Base-by-base conservation (phyloP, 306 rosid genomes). In the Senna siamea region DNA sequence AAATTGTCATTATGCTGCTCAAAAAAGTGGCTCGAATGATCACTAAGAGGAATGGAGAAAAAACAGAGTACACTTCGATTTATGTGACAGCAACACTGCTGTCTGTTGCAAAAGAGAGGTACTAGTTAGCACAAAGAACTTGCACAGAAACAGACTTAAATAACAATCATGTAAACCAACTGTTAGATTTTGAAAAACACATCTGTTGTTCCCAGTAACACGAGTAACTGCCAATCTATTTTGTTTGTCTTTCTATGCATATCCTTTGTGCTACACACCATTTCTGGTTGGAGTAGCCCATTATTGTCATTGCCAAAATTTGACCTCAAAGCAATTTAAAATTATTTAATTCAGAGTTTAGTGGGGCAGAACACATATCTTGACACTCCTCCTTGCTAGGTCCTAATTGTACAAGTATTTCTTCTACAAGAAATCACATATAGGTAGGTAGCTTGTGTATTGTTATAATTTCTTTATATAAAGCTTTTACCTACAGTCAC, bases 401-500 rank as follows among this genome's bases (percentile, higher is more conserved):
- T 52, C 28, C 30, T 18, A 52, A 8, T 52, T 52, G 30, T 18
- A 38, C 30, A 17, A 48, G 65, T 60, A 38, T 40, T 77, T 41
- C 48, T 40, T 23, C 40, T 48, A 18, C 22, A 30, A 34, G 63
- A 69, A 72, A 6, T 71, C 26, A n/a, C 8, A 9, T 0, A 26
- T 22, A 56, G 22, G 30, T 26, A 26, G 30, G 17, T 72, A 32
- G 59, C 50, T 68, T 66, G 52, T 50, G n/a, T 32, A 32, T 15
- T 75, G 76, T 30, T 68, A 20, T 68, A 60, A 41, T 69, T 69
- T 66, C 4, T 10, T 48, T 56, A 51, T 43, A 55, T 66, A 8
- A 73, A 73, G 9, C 59, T 18, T n/a, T 47, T 35, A 34, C 51
- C 59, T 44, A 66, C 43, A 59, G 69, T 75, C 61, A 60, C 46